Evolutionary conservation across 108 stramenopile species (phyloP).

Genomic region (Discostella stelligeroides): DNA sequence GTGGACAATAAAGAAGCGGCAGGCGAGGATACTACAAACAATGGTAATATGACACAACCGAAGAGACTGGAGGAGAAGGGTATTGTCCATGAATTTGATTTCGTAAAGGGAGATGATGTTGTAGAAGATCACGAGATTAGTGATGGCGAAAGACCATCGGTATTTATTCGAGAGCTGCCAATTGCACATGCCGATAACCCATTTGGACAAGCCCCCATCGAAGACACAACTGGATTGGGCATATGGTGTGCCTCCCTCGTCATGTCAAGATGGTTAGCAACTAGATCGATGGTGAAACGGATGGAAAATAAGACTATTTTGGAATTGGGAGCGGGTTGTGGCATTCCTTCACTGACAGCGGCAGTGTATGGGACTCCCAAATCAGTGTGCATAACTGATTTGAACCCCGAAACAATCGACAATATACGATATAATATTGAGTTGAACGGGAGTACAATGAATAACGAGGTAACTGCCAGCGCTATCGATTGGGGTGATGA

Average conservation of each 20-base stretch:
- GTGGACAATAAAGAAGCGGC: constrained; percentile 25
- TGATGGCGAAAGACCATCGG: constrained; percentile 5
- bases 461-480: constrained; percentile 14
- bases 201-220: constrained; percentile 64
- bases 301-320: constrained; percentile 54
- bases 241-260: constrained; percentile 86
- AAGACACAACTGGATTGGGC: constrained; percentile 86
- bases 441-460: constrained; percentile 42
- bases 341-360: constrained; percentile 60
- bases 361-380: constrained; percentile 41
- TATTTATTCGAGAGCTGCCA: constrained; percentile 49
- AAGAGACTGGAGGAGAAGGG: constrained; percentile 12
- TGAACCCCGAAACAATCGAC: constrained; percentile 74
- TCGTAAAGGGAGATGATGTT: constrained; percentile 16
- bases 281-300: constrained; percentile 21
- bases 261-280: constrained; percentile 80
- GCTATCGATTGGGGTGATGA: constrained; percentile 85
- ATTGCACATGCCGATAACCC: constrained; percentile 76
- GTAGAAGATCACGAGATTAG: constrained; percentile 10
- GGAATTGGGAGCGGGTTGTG: constrained; percentile 89
- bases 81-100: constrained; percentile 69
- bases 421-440: constrained; percentile 79
- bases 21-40: neutral
- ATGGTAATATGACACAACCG: constrained; percentile 6
- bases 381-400: constrained; percentile 72